phyloP scores from a whole-genome alignment of 306 rosid genomes.

The Vicia villosa region DNA sequence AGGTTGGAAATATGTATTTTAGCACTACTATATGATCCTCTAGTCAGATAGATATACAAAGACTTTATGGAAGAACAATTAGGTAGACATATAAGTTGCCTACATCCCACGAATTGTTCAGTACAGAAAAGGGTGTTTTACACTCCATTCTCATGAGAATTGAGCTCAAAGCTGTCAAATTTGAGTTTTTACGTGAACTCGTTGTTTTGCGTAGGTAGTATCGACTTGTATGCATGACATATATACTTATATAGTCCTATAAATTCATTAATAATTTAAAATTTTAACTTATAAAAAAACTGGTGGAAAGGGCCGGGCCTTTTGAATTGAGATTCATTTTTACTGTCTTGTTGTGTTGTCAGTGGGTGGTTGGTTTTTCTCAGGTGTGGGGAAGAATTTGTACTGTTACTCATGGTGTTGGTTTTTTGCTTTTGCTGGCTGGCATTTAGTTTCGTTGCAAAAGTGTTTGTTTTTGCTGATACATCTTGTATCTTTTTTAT shows the following conservation, averaged over 20 bases:
- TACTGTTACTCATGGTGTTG: background rate
- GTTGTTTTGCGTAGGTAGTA: too few species aligned
- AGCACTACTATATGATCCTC: background rate
- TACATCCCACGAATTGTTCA: background rate
- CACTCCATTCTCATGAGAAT: background rate
- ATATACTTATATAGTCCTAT: too few species aligned
- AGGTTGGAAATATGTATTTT: background rate
- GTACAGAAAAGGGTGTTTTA: background rate
- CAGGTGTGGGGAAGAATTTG: background rate
- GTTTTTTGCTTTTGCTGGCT: too few species aligned
- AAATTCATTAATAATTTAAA: too few species aligned
- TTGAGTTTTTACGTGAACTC: too few species aligned
- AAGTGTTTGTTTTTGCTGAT: background rate
- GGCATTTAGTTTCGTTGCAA: background rate
- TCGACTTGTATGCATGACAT: too few species aligned
- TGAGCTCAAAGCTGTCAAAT: background rate
- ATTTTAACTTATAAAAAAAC: too few species aligned
- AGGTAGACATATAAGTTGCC: background rate
- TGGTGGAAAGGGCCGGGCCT: too few species aligned
- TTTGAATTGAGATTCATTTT: background rate
- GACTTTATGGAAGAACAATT: background rate
- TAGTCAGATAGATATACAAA: background rate
- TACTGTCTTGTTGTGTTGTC: background rate
- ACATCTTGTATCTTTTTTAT: background rate
- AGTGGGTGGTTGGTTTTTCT: background rate